These are phyloP conservation scores for Serendipita sp. DNA, from an alignment of 1,284 basidiomycete genomes.

Conservation along the genomic window DNA sequence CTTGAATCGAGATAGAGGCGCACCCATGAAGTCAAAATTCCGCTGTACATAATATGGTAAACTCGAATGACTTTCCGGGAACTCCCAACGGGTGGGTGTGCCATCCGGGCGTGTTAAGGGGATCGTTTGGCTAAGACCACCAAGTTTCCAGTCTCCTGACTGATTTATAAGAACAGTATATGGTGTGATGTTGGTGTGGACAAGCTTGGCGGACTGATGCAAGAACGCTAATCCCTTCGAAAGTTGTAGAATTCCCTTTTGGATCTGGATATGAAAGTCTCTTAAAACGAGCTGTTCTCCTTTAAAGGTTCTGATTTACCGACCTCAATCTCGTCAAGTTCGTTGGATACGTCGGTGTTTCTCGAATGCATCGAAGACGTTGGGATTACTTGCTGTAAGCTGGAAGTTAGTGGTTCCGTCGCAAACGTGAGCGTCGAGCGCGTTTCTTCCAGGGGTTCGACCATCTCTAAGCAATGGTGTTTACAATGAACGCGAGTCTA, in stretches of 20 bases:
- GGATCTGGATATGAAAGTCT: constrained; percentile 47
- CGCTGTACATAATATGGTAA: constrained; percentile 75
- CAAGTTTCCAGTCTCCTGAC: constrained; percentile 95
- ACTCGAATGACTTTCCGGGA: constrained; percentile 74
- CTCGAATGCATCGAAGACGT: constrained; percentile 34
- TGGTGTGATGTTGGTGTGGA: constrained; percentile 83
- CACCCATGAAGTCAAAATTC: constrained; percentile 90
- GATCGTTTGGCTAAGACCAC: constrained; percentile 79
- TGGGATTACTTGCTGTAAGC: constrained; percentile 60
- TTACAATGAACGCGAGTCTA: background rate
- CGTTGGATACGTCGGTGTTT: constrained; percentile 26
- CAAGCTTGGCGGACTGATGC: constrained; percentile 78
- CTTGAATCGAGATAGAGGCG: constrained; percentile 14
- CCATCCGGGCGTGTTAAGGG: constrained; percentile 61
- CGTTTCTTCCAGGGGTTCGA: constrained; percentile 94
- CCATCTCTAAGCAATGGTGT: constrained; percentile 53
- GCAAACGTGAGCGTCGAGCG: constrained; percentile 81
- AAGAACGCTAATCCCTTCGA: constrained; percentile 89
- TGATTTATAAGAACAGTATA: constrained; percentile 78
- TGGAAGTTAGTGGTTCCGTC: constrained; percentile 76
- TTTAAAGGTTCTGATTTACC: constrained; percentile 16
- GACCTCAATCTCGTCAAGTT: constrained; percentile 84
- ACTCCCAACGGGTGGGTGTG: constrained; percentile 67
- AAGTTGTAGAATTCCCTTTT: constrained; percentile 89
- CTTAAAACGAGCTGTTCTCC: background rate